Evolutionary conservation across 2,329 filamentous ascomycete species (phyloP).

Genomic region (Penicillium sp.): DNA sequence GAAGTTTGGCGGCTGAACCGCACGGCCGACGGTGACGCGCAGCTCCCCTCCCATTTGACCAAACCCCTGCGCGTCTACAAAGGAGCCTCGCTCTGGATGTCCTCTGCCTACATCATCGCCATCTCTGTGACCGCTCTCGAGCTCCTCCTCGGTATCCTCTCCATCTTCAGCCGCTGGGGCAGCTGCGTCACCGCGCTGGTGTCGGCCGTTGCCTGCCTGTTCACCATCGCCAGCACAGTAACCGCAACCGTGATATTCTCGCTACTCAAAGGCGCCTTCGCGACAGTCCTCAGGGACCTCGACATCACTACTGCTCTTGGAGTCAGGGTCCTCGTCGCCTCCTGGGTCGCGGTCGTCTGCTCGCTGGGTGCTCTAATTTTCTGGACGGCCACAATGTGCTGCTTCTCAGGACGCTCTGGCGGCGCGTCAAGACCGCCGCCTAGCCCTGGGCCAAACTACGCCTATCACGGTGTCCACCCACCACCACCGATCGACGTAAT

Average conservation of each 20-base stretch:
- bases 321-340: not conserved
- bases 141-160: conserved; percentile 77
- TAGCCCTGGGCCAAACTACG: not conserved
- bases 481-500: no score
- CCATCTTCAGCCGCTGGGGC: conserved; percentile 79
- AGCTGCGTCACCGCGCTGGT: conserved; percentile 82
- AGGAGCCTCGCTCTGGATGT: not conserved
- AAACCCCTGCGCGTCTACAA: not conserved
- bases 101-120: not conserved
- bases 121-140: conserved; percentile 62
- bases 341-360: not conserved
- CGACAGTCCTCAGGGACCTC: not conserved
- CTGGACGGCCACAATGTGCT: not conserved
- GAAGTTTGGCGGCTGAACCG: not conserved
- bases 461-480: not conserved
- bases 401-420: not conserved
- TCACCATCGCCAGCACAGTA: not conserved
- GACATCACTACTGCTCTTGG: not conserved
- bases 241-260: not conserved
- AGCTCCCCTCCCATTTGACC: not conserved
- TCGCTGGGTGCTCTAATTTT: not conserved
- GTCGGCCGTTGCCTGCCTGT: conserved; percentile 55
- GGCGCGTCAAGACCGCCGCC: not conserved
- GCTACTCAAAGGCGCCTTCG: not conserved
- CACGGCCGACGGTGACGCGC: not conserved